Evolutionary conservation across 1,139 yeast species (phyloP).

Genomic region (Geotrichum carabidarum): DNA sequence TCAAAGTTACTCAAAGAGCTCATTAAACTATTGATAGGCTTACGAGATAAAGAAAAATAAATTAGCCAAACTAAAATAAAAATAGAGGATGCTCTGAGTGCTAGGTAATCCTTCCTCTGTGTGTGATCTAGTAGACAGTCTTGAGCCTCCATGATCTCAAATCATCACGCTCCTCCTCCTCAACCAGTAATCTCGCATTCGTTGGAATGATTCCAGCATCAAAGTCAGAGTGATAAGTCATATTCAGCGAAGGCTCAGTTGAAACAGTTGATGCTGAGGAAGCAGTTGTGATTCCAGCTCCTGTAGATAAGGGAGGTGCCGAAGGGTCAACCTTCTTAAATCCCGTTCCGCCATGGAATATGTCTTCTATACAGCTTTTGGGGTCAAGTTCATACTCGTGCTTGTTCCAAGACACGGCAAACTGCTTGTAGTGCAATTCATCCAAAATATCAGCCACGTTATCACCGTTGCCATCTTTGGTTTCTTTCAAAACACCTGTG

Average conservation of each 20-base stretch:
- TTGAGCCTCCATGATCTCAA: constrained; percentile 17
- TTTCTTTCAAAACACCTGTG: constrained; percentile 19
- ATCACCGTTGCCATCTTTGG: constrained; percentile 11
- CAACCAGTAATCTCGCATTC: constrained; percentile 11
- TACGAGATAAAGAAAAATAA: no score
- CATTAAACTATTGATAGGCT: no score
- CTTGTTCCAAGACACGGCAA: constrained; percentile 74
- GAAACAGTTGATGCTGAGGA: background rate
- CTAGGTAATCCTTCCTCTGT: background rate
- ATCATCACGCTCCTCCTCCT: constrained; percentile 20
- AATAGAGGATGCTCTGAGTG: no score
- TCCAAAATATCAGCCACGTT: constrained; percentile 7
- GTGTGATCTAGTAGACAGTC: constrained; percentile 3
- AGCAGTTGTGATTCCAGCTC: background rate
- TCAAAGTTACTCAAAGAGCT: no score
- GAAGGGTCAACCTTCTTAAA: constrained; percentile 28
- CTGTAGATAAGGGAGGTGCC: background rate
- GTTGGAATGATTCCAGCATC: background rate
- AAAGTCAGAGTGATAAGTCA: constrained; percentile 4
- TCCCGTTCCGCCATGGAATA: constrained; percentile 69
- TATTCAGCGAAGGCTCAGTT: background rate
- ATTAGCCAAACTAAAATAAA: no score
- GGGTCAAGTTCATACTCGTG: constrained; percentile 72
- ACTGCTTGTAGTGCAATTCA: constrained; percentile 52
- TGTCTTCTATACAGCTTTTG: constrained; percentile 66